Evolutionary conservation across 768 basidiomycete genomes (phyloP), one percentile per base, ranked within the genome.

Genomic region (Dioszegia crocea): DNA sequence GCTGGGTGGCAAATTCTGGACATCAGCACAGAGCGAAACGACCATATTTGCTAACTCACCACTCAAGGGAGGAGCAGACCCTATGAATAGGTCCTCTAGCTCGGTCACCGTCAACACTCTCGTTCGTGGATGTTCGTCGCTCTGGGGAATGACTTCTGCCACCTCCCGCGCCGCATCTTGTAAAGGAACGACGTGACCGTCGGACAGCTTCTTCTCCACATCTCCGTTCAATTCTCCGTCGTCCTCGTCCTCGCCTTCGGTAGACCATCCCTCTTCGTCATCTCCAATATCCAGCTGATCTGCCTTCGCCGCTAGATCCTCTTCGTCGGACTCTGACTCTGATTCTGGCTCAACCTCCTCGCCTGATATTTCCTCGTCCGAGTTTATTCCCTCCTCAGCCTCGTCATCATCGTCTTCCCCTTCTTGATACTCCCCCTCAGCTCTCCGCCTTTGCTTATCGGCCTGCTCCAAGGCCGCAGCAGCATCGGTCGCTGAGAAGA

Each of bases 401-500:
- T 73, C 80, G 10, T 82, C 81, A n/a, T 79, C 73, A 10, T 72
- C 71, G 5, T 75, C 82, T 71, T 89, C 88, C 17, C 89, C 88
- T 0, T 88, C 83, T 71, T 90, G 88, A 84, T 27, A 90, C 17
- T 90, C 65, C 17, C 76, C 78, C n/a, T 78, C 55, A 38, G 66
- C 69, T 21, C 69, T 65, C 65, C 51, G 65, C 52, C 68, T 66
- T 61, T 55, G 73, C 65, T 40, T 73, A 63, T 67, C 83, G 76
- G 46, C 86, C 80, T 55, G 85, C 85, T 89, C 84, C 62, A 94
- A 91, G 27, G 89, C 68, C 10, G 89, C 91, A 9, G 85, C 81
- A 11, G 91, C 91, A 78, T 90, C 87, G 10, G 87, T 83, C 4
- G 96, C 96, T 6, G 96, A 99, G 81, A 93, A 98, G 77, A 99